These are phyloP conservation scores for Phytophthora crassamura DNA, from an alignment of 352 stramenopile genomes.

Conservation along the genomic window DNA sequence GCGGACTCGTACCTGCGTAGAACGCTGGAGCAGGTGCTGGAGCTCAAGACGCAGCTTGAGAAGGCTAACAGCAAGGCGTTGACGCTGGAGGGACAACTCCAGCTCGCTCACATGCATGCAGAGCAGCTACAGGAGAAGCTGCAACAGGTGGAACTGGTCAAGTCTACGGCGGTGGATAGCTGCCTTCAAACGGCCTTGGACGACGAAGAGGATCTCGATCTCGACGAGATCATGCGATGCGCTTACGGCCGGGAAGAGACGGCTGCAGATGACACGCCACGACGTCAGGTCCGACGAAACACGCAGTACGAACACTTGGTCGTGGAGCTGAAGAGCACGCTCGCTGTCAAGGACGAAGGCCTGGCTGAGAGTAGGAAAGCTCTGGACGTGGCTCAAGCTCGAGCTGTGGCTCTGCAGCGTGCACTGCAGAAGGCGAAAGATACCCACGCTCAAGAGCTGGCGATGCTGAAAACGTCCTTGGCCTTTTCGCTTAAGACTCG, in stretches of 20 bases:
- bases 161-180: constrained; percentile 39
- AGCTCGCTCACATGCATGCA: constrained; percentile 35
- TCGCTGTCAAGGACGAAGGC: constrained; percentile 52
- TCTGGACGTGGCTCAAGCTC: constrained; percentile 44
- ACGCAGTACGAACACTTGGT: constrained; percentile 75
- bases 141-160: constrained; percentile 42
- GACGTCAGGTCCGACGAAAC: constrained; percentile 32
- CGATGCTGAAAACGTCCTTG: constrained; percentile 51
- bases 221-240: constrained; percentile 56
- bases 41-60: constrained; percentile 55
- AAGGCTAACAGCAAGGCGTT: constrained; percentile 38
- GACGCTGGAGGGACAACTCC: constrained; percentile 50
- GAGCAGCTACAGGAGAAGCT: constrained; percentile 46
- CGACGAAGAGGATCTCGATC: constrained; percentile 53
- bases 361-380: constrained; percentile 42
- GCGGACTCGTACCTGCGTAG: constrained; percentile 66
- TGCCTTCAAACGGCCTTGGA: constrained; percentile 59
- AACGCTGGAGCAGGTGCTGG: constrained; percentile 66
- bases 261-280: neutral
- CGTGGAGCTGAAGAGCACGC: constrained; percentile 63
- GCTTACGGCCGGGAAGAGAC: constrained; percentile 12
- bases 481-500: constrained; percentile 49
- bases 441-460: constrained; percentile 44
- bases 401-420: constrained; percentile 42
- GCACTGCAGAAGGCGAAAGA: constrained; percentile 57